Evolutionary conservation across 768 basidiomycete species (phyloP).

Genomic region (Macrolepiota dolichaula): DNA sequence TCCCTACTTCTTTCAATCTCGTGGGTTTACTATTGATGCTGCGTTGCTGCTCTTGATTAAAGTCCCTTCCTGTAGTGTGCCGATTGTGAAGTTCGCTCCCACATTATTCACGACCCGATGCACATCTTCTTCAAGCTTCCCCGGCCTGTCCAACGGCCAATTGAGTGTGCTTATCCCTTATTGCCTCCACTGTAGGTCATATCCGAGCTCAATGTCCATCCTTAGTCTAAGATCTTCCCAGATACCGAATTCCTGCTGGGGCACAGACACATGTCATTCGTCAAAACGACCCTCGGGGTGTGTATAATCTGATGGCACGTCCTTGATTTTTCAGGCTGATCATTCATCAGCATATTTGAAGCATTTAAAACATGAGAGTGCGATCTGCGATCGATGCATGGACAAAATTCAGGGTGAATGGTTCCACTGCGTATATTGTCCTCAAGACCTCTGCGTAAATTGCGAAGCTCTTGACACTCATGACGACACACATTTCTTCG

Average conservation of each 20-base stretch:
- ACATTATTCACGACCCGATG: conserved; percentile 75
- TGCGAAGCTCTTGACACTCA: conserved; percentile 84
- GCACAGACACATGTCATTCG: conserved; percentile 38
- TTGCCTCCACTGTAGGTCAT: conserved; percentile 62
- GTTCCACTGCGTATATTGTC: conserved; percentile 89
- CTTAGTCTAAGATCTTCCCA: conserved; percentile 23
- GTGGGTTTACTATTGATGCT: conserved; percentile 40
- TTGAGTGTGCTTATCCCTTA: conserved; percentile 52
- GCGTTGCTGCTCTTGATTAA: not conserved
- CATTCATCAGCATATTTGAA: conserved; percentile 54
- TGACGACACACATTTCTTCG: conserved; percentile 76
- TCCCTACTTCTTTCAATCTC: conserved; percentile 66
- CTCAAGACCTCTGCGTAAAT: conserved; percentile 79
- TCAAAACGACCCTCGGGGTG: conserved; percentile 55
- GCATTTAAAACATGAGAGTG: conserved; percentile 55
- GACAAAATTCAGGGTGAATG: conserved; percentile 80
- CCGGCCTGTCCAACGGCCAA: conserved; percentile 63
- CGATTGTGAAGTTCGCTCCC: conserved; percentile 75
- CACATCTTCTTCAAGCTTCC: conserved; percentile 89
- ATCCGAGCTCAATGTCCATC: not conserved
- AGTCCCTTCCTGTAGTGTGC: conserved; percentile 53
- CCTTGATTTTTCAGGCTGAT: not conserved
- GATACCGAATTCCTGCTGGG: conserved; percentile 65
- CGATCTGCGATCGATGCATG: conserved; percentile 87
- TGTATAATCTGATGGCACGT: conserved; percentile 5